A percentile compares a stretch with the other conserved stretches of the same genome.
phyloP scores from a whole-genome alignment of 2,329 filamentous ascomycete genomes.

The Ustulina deusta region DNA sequence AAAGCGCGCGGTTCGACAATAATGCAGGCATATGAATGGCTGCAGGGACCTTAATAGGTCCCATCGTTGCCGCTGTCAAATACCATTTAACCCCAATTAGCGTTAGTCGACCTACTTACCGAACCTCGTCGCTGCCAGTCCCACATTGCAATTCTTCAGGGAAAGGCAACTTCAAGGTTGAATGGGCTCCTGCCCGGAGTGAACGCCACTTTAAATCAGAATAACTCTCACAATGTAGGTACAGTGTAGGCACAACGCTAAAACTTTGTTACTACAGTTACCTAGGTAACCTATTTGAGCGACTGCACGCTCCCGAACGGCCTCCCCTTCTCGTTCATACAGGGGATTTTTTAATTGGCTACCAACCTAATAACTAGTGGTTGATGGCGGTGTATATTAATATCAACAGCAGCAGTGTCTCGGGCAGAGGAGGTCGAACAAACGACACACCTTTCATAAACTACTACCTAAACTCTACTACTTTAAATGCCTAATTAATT shows the following conservation, averaged over 20 bases:
- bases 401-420: too few relatives aligned
- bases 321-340: background rate
- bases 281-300: background rate
- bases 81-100: background rate
- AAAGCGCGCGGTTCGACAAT: slow-evolving; percentile 36
- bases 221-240: background rate
- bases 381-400: background rate
- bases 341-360: background rate
- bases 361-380: background rate
- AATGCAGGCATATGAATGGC: slow-evolving; percentile 26
- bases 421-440: too few relatives aligned
- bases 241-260: background rate
- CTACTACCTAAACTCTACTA: too few relatives aligned
- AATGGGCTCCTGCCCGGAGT: too few relatives aligned
- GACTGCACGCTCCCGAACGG: background rate
- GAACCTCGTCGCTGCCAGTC: too few relatives aligned
- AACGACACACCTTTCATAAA: too few relatives aligned
- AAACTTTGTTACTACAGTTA: background rate
- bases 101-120: background rate
- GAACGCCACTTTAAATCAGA: background rate
- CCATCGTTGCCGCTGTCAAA: slow-evolving; percentile 17
- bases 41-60: slow-evolving; percentile 1
- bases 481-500: too few relatives aligned
- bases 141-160: slow-evolving; percentile 8
- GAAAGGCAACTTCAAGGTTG: too few relatives aligned